phyloP scores from a whole-genome alignment of 2,329 filamentous ascomycete genomes.

The Trichoderma guizhouense region DNA sequence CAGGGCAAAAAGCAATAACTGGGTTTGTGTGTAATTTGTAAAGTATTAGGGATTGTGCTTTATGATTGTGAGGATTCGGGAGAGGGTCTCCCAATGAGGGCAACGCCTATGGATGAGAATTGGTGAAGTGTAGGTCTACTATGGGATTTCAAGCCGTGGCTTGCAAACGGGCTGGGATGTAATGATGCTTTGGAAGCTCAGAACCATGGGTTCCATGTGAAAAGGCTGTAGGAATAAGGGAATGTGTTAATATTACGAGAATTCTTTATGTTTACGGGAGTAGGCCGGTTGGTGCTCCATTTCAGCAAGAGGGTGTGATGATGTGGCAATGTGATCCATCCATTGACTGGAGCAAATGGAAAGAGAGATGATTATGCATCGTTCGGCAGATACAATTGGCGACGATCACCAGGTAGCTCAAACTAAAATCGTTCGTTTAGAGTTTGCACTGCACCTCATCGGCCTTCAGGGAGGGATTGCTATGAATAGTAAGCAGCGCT shows the following conservation, averaged over 20 bases:
- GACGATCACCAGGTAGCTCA: neutral
- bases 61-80: neutral
- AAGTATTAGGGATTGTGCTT: neutral
- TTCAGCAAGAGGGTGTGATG: neutral
- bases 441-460: neutral
- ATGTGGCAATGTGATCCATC: neutral
- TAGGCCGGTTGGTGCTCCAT: neutral
- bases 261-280: neutral
- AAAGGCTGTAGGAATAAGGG: slow-evolving; percentile 1
- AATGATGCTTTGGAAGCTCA: neutral
- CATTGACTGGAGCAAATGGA: neutral
- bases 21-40: neutral
- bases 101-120: neutral
- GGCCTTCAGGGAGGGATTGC: neutral
- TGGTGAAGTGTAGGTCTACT: neutral
- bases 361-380: neutral
- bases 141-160: neutral
- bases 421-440: neutral
- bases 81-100: neutral
- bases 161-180: neutral
- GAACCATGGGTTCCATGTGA: neutral
- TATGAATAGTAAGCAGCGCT: neutral
- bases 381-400: neutral
- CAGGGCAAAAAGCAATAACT: neutral
- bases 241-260: neutral